Percentiles rank a stretch among this genome's conserved stretches.
These are phyloP conservation scores for Penicillium canariense DNA, from an alignment of 495 filamentous ascomycete genomes.

Conservation along the genomic window DNA sequence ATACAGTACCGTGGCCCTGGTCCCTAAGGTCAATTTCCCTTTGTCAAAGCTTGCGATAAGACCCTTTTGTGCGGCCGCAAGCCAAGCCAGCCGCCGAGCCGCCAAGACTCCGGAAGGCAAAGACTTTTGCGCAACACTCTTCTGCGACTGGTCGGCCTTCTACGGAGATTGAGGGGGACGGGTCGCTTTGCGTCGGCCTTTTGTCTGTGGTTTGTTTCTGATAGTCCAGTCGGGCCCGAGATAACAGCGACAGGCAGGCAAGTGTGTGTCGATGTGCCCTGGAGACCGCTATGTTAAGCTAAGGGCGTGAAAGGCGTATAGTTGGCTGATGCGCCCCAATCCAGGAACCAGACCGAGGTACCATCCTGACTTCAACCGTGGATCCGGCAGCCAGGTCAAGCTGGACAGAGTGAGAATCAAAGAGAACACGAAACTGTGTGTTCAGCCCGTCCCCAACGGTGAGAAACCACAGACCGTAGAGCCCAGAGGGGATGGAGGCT, in stretches of 20 bases:
- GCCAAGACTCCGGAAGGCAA: constrained; percentile 15
- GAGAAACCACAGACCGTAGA: neutral
- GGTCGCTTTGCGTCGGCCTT: constrained; percentile 11
- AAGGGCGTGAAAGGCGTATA: neutral
- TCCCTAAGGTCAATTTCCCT: neutral
- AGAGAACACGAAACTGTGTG: neutral
- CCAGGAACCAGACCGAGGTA: neutral
- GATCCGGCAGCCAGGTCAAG: neutral
- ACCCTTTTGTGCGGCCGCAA: neutral
- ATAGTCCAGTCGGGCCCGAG: neutral
- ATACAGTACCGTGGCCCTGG: neutral
- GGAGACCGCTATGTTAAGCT: neutral
- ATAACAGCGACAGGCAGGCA: neutral
- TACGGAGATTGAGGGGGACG: constrained; percentile 3
- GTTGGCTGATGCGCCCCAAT: neutral
- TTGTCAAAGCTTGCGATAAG: constrained; percentile 12
- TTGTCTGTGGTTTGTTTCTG: neutral
- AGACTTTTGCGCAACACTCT: constrained; percentile 4
- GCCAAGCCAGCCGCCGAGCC: constrained; percentile 6
- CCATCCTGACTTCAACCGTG: neutral
- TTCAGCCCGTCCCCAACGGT: neutral
- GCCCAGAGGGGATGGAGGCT: neutral
- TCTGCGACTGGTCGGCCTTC: neutral
- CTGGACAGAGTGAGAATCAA: neutral
- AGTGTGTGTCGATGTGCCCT: neutral